phyloP scores from a whole-genome alignment of 495 filamentous ascomycete species.

The Amniculicola lignicola region DNA sequence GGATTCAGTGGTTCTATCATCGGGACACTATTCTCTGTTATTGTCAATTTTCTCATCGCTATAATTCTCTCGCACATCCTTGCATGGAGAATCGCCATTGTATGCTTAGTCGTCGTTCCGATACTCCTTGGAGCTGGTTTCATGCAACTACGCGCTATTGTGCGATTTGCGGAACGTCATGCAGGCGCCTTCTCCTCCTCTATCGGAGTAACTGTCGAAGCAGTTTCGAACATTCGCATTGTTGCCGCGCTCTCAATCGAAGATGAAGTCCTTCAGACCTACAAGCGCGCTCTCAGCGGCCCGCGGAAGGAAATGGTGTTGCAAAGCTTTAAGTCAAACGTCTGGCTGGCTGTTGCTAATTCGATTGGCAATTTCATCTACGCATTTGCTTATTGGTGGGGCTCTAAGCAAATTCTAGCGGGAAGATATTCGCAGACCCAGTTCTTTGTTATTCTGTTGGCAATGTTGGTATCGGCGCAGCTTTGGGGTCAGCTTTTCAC shows the following conservation, averaged over 20 bases:
- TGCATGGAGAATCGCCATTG: conserved; percentile 87
- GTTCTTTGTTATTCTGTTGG: conserved; percentile 80
- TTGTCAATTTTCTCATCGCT: conserved; percentile 69
- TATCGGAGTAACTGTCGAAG: conserved; percentile 83
- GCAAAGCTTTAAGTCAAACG: conserved; percentile 49
- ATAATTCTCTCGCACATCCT: conserved; percentile 64
- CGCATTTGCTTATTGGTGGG: conserved; percentile 90
- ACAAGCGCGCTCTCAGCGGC: conserved; percentile 49
- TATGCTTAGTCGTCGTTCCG: conserved; percentile 74
- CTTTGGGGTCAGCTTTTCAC: conserved; percentile 82
- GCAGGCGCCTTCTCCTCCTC: conserved; percentile 70
- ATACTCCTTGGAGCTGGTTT: conserved; percentile 76
- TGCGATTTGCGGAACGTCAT: conserved; percentile 65
- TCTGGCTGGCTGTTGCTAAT: conserved; percentile 56
- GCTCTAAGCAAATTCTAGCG: conserved; percentile 70
- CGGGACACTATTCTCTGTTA: conserved; percentile 75
- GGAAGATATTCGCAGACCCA: conserved; percentile 67
- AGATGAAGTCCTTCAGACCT: conserved; percentile 68
- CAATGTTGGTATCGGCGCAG: conserved; percentile 78
- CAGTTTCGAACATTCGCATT: conserved; percentile 83
- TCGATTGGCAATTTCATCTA: conserved; percentile 61
- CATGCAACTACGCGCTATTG: conserved; percentile 80
- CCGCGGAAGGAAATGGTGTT: conserved; percentile 50
- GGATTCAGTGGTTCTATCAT: conserved; percentile 78
- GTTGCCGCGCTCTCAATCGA: conserved; percentile 84